Evolutionary conservation across 228 moss, liverwort and hornwort genomes (phyloP).

Genomic region (Sphagnum fallax): DNA sequence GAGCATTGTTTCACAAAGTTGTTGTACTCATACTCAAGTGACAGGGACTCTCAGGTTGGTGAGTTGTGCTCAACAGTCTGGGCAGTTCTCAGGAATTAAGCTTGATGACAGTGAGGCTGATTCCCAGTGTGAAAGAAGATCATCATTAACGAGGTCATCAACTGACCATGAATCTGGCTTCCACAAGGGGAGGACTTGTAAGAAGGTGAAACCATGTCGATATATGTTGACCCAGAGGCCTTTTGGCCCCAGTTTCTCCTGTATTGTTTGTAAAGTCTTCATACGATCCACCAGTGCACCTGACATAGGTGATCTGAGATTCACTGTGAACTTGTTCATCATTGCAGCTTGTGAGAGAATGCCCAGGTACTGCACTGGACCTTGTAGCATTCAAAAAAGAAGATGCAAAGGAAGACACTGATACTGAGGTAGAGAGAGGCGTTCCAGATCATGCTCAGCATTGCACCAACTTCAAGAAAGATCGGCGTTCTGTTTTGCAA

Average conservation of each 20-base stretch:
- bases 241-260: too few species aligned
- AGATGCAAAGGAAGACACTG: not conserved
- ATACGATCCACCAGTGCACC: too few species aligned
- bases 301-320: too few species aligned
- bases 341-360: not conserved
- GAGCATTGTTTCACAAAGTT: too few species aligned
- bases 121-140: conserved; percentile 5
- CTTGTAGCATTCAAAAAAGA: not conserved
- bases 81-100: not conserved
- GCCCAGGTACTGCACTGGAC: conserved; percentile 1
- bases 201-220: not conserved
- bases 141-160: not conserved
- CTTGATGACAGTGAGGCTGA: conserved; percentile 1
- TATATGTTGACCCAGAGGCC: not conserved
- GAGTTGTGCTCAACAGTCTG: not conserved
- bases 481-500: not conserved
- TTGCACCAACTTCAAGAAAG: not conserved
- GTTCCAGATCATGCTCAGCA: not conserved
- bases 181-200: not conserved
- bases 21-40: too few species aligned
- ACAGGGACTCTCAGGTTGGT: not conserved
- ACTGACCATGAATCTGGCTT: not conserved
- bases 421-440: not conserved
- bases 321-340: not conserved
- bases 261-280: too few species aligned